Percentiles rank a stretch among this genome's conserved stretches.
Conservation (phyloP, 306 rosid genomes). For the Mucuna pruriens region DNA sequence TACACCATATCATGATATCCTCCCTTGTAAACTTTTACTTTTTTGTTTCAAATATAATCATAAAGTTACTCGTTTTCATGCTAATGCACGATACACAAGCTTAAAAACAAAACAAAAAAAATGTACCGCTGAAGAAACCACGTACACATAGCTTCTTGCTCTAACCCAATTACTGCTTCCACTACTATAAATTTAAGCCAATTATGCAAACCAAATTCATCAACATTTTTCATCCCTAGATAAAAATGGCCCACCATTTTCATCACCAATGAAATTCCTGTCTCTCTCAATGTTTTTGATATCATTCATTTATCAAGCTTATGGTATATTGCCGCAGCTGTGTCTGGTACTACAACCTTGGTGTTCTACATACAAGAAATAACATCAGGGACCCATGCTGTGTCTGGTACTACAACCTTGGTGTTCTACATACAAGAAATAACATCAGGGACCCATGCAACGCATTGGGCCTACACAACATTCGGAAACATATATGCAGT, state of each 20-base stretch:
- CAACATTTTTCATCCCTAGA: background rate
- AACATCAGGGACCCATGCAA: slow-evolving; percentile 31
- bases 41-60: background rate
- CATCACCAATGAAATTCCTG: background rate
- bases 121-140: background rate
- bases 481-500: too few relatives aligned
- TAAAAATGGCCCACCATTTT: slow-evolving; percentile 14
- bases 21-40: too few relatives aligned
- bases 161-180: background rate
- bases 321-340: background rate
- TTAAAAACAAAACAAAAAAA: background rate
- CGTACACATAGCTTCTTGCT: too few relatives aligned
- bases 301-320: background rate
- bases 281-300: slow-evolving; percentile 9
- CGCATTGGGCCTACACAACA: too few relatives aligned
- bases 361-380: slow-evolving; percentile 49
- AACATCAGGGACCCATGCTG: slow-evolving; percentile 21
- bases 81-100: background rate
- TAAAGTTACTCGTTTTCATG: background rate
- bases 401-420: slow-evolving; percentile 3
- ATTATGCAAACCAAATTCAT: background rate
- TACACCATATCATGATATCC: too few relatives aligned
- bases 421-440: slow-evolving; percentile 49
- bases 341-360: slow-evolving; percentile 3
- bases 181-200: slow-evolving; percentile 12